A percentile compares a stretch with the other conserved stretches of the same genome.
Conservation (phyloP, 2,329 filamentous ascomycete genomes). For the Verticillium nonalfalfae region DNA sequence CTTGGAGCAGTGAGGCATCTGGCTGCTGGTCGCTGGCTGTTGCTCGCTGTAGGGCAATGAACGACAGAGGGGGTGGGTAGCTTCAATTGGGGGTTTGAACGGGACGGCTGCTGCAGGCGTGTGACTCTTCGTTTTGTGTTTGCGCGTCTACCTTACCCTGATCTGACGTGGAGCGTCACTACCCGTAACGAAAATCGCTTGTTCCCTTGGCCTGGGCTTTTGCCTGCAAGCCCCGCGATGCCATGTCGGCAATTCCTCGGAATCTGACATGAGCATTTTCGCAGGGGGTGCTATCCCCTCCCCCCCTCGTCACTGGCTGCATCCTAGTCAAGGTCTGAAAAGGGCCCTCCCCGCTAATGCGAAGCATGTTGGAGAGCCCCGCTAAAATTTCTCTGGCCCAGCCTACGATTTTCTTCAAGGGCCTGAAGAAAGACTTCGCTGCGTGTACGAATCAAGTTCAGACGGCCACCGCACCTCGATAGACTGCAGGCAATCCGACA, state of each 20-base stretch:
- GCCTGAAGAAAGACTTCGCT: background rate
- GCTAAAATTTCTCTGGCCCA: constrained; percentile 10
- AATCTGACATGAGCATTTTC: background rate
- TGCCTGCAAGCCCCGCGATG: background rate
- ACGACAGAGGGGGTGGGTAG: background rate
- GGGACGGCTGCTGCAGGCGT: background rate
- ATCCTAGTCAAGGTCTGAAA: background rate
- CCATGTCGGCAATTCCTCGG: background rate
- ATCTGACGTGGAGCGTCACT: background rate
- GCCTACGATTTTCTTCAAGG: background rate
- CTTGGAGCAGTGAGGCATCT: background rate
- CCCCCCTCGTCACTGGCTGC: background rate
- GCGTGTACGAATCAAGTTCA: background rate
- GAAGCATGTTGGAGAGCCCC: constrained; percentile 5
- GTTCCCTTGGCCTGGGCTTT: background rate
- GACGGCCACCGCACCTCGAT: background rate
- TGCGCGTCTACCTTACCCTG: constrained; percentile 1
- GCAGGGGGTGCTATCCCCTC: too few relatives aligned
- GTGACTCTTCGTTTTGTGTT: constrained; percentile 1
- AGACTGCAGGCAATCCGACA: background rate
- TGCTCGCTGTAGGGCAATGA: background rate
- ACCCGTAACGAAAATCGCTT: background rate
- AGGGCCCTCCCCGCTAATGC: background rate
- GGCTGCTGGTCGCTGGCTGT: background rate
- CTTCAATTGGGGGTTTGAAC: too few relatives aligned